phyloP scores from a whole-genome alignment of 192 early-diverging fungal genomes.

The Backusella sp. region DNA sequence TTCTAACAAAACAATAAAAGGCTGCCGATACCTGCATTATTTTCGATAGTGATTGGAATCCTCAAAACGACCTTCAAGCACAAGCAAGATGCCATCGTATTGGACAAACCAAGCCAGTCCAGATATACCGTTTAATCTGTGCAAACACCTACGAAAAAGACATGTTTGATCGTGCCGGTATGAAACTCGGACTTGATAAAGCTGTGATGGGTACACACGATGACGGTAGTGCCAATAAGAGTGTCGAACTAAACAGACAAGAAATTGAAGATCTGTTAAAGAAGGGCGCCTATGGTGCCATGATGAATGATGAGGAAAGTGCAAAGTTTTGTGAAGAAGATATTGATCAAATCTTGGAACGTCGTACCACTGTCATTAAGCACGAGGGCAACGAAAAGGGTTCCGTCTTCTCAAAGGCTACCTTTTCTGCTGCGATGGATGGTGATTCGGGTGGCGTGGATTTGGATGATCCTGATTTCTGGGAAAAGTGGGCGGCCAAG shows the following conservation, averaged over 20 bases:
- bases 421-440: slow-evolving; percentile 52
- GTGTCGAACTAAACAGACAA: slow-evolving; percentile 58
- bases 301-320: slow-evolving; percentile 79
- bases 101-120: slow-evolving; percentile 85
- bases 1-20: not conserved
- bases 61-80: slow-evolving; percentile 88
- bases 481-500: slow-evolving; percentile 83
- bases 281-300: slow-evolving; percentile 87
- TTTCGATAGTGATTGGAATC: slow-evolving; percentile 89
- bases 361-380: slow-evolving; percentile 73
- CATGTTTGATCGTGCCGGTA: slow-evolving; percentile 87
- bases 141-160: slow-evolving; percentile 85
- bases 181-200: slow-evolving; percentile 82
- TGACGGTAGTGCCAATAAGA: slow-evolving; percentile 46
- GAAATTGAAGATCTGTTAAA: slow-evolving; percentile 85
- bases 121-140: slow-evolving; percentile 73
- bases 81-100: slow-evolving; percentile 83
- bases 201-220: slow-evolving; percentile 64
- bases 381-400: slow-evolving; percentile 70
- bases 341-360: slow-evolving; percentile 81
- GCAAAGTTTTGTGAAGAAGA: slow-evolving; percentile 82
- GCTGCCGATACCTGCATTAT: slow-evolving; percentile 88
- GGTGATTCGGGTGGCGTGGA: slow-evolving; percentile 56
- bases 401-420: slow-evolving; percentile 87
- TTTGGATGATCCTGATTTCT: slow-evolving; percentile 85